Evolutionary conservation across 306 rosid species (phyloP), one percentile per base, ranked within the genome.

Genomic region (Mimosa bimucronata): DNA sequence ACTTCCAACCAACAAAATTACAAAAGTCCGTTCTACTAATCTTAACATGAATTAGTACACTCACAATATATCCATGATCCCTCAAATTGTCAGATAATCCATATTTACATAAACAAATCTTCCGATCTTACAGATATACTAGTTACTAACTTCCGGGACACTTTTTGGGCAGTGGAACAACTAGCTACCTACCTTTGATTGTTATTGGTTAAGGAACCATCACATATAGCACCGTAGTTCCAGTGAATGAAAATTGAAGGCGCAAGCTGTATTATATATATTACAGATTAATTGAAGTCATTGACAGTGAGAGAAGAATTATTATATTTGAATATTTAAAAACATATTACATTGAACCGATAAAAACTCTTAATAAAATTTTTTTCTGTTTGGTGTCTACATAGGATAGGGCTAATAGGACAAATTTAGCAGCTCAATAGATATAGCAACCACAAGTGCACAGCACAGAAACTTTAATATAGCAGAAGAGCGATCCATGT

Each of bases 401-500:
- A 3, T 11, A 76, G 80, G 60, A 6, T 19, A 21, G 15, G 26
- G 65, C 69, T 21, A 77, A 60, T 13, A 41, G 81, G 61, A 66
- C 71, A 58, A 71, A 74, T 9, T 58, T 78, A 79, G 68, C 23
- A n/a, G 38, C 74, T 50, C 13, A 21, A 55, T 38, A 18, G 16
- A 45, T 4, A 44, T 16, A 28, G 26, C 15, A 45, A 11, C 38
- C 26, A 70, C 38, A 44, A 12, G 21, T 14, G 60, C 23, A 50
- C 38, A 37, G 3, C 9, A 18, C 41, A 57, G 62, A 38, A 13
- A 34, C 5, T 1, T 55, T 55, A 55, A 55, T 55, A 21, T 31
- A 61, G 86, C 84, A 80, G 79, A 28, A 55, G 46, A 44, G 15
- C 37, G 10, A 46, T 64, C 81, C 90, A 90, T 84, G 90, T 84